These are phyloP conservation scores for Thymus mandschuricus DNA, from an alignment of 257 asterid genomes.

Conservation along the genomic window DNA sequence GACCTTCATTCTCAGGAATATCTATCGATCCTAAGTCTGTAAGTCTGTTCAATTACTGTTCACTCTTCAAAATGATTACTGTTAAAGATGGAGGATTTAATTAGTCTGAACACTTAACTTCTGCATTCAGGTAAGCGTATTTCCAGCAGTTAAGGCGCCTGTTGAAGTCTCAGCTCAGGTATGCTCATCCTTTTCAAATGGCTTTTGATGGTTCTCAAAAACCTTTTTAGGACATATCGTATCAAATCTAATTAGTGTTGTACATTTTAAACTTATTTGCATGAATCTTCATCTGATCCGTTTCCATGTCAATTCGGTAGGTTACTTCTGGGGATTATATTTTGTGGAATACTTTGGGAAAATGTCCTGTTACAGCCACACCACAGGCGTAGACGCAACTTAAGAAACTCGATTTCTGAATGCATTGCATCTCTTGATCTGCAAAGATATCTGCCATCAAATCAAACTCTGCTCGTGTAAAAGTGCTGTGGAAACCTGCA, in stretches of 20 bases:
- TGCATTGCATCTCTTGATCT: conserved; percentile 17
- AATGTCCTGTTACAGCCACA: conserved; percentile 82
- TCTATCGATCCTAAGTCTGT: conserved; percentile 91
- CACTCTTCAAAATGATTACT: conserved; percentile 3
- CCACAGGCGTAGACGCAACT: conserved; percentile 48
- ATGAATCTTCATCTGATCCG: background rate
- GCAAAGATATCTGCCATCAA: conserved; percentile 7
- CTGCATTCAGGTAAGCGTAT: conserved; percentile 71
- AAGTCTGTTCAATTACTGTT: conserved; percentile 38
- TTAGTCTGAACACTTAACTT: conserved; percentile 23
- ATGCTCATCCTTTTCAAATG: conserved; percentile 23
- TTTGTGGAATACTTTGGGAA: conserved; percentile 92
- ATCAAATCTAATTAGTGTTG: background rate
- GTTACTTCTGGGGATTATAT: conserved; percentile 90
- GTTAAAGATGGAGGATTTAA: conserved; percentile 11
- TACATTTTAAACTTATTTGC: background rate
- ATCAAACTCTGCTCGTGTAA: background rate
- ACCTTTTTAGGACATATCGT: background rate
- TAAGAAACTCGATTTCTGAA: conserved; percentile 5
- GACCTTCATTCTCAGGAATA: conserved; percentile 89
- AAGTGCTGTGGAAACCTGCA: background rate
- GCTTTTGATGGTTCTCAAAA: background rate
- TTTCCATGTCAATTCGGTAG: conserved; percentile 46
- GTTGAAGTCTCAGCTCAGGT: conserved; percentile 91
- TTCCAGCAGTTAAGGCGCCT: conserved; percentile 91